Percentiles rank a stretch among this genome's conserved stretches.
These are phyloP conservation scores for Sphagnum tenellum DNA, from an alignment of 225 moss, liverwort and hornwort species.

Conservation along the genomic window DNA sequence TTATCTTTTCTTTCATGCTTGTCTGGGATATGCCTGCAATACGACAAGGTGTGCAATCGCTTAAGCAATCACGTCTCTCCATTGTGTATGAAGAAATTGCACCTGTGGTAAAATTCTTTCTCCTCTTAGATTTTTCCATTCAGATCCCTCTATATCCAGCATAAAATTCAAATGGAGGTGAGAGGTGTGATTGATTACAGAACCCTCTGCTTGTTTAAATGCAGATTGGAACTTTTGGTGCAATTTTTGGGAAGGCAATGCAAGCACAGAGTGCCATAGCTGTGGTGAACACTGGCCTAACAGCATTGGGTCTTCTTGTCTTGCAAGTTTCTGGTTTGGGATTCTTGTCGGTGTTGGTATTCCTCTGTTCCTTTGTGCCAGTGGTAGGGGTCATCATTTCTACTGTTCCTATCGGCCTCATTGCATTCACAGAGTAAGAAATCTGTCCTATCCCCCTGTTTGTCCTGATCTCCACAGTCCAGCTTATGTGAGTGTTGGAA, in stretches of 20 bases:
- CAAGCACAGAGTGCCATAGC: slow-evolving; percentile 61
- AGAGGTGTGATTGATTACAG: too few relatives aligned
- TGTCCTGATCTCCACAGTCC: too few relatives aligned
- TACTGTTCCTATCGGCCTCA: slow-evolving; percentile 49
- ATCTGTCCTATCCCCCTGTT: too few relatives aligned
- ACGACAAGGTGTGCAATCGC: slow-evolving; percentile 27
- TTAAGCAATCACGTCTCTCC: slow-evolving; percentile 44
- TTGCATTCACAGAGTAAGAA: slow-evolving; percentile 44
- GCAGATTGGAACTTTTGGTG: slow-evolving; percentile 41
- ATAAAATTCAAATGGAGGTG: too few relatives aligned
- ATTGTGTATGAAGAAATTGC: slow-evolving; percentile 46
- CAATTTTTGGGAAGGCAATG: slow-evolving; percentile 48
- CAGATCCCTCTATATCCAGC: too few relatives aligned
- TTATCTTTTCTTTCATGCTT: slow-evolving; percentile 56
- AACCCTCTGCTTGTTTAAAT: not conserved
- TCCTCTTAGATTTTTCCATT: too few relatives aligned
- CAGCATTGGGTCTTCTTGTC: slow-evolving; percentile 32
- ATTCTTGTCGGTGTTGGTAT: slow-evolving; percentile 37
- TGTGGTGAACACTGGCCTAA: slow-evolving; percentile 44
- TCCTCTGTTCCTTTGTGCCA: slow-evolving; percentile 49
- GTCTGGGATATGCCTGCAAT: slow-evolving; percentile 64
- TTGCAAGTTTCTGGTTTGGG: slow-evolving; percentile 47
- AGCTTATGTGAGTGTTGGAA: too few relatives aligned
- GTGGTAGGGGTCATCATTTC: slow-evolving; percentile 59
- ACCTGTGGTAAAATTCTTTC: slow-evolving; percentile 30